Evolutionary conservation across 768 basidiomycete genomes (phyloP).

Genomic region (Boletus huronensis): DNA sequence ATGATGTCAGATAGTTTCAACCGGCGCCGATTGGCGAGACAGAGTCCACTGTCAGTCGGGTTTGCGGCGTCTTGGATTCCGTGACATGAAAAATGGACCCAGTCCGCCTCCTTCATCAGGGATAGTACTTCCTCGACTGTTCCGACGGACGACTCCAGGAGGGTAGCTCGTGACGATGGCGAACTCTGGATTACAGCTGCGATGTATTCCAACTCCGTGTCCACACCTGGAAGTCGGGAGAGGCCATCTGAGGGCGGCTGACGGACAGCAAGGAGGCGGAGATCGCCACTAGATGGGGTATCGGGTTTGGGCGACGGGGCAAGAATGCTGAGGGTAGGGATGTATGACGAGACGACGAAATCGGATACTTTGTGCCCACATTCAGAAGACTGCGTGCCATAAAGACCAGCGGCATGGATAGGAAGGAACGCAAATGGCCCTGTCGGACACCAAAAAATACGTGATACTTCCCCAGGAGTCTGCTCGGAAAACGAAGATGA

Average conservation of each 20-base stretch:
- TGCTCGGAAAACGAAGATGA: not conserved
- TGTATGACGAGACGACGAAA: not conserved
- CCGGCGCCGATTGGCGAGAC: not conserved
- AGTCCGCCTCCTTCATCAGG: not conserved
- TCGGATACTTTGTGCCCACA: not conserved
- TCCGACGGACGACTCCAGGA: not conserved
- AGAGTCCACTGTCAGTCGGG: slow-evolving; percentile 24
- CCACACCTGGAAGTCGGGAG: not conserved
- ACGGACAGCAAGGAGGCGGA: not conserved
- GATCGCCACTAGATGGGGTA: not conserved
- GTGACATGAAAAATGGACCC: not conserved
- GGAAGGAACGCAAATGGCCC: not conserved
- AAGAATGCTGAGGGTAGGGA: not conserved
- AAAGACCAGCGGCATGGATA: not conserved
- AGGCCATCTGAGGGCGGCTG: not conserved
- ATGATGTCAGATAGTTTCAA: slow-evolving; percentile 6
- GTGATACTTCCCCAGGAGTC: not conserved
- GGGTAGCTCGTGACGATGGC: not conserved
- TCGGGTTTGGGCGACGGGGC: not conserved
- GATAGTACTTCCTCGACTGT: not conserved
- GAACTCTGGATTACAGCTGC: not conserved
- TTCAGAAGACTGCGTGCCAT: not conserved
- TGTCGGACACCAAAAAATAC: not conserved
- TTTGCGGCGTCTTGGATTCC: not conserved
- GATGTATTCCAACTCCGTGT: not conserved